phyloP scores from a whole-genome alignment of 257 asterid genomes.

The Coffea eugenioides region DNA sequence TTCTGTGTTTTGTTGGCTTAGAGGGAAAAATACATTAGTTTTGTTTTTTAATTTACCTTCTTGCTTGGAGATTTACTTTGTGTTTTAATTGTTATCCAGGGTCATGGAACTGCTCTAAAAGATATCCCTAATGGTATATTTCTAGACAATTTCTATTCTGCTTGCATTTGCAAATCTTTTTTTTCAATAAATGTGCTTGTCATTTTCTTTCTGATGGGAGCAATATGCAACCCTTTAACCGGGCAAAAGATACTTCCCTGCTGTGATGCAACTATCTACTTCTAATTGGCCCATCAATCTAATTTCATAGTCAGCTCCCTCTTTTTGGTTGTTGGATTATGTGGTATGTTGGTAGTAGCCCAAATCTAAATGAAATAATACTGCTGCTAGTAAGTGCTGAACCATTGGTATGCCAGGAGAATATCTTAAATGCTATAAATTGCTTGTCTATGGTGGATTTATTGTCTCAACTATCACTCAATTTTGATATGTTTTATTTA shows the following conservation, averaged over 20 bases:
- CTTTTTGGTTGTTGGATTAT: not conserved
- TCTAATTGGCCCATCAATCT: not conserved
- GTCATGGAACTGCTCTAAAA: slow-evolving; percentile 92
- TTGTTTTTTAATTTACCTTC: not conserved
- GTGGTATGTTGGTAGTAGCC: not conserved
- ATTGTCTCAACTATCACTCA: not conserved
- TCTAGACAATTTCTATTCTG: slow-evolving; percentile 11
- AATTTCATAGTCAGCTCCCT: no score
- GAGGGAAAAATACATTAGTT: not conserved
- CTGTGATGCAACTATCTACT: not conserved
- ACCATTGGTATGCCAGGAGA: not conserved
- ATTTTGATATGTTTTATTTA: not conserved
- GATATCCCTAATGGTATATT: slow-evolving; percentile 89
- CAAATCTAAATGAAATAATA: not conserved
- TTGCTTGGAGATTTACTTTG: slow-evolving; percentile 7
- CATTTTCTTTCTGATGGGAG: not conserved
- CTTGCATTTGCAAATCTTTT: not conserved
- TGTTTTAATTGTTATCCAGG: slow-evolving; percentile 46
- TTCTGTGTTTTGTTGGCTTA: slow-evolving; percentile 6
- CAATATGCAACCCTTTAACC: not conserved
- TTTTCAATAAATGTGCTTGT: not conserved
- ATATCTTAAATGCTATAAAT: no score
- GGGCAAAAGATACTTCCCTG: not conserved
- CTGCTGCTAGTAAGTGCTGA: not conserved
- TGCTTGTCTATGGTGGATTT: not conserved